These are phyloP conservation scores for Xanthoparmelia taractica DNA, from an alignment of 495 filamentous ascomycete species.

Conservation along the genomic window DNA sequence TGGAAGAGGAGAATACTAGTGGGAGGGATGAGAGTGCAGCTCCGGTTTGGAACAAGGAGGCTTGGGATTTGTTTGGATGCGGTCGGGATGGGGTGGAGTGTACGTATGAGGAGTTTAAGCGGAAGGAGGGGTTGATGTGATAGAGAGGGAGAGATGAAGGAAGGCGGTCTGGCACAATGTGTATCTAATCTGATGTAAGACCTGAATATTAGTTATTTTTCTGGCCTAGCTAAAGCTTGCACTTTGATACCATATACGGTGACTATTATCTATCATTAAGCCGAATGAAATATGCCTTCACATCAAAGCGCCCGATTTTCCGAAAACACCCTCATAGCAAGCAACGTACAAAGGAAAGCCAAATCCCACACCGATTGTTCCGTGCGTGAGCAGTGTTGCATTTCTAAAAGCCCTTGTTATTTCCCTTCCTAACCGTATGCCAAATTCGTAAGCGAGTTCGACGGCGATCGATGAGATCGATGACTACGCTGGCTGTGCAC, in stretches of 20 bases:
- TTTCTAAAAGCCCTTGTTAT: background rate
- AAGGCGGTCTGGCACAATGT: background rate
- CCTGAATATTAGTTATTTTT: too few species aligned
- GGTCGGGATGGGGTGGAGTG: constrained; percentile 27
- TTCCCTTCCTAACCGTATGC: background rate
- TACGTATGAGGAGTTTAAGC: constrained; percentile 16
- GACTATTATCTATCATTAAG: constrained; percentile 2
- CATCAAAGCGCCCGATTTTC: background rate
- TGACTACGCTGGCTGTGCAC: constrained; percentile 2
- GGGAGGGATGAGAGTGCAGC: background rate
- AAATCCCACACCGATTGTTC: too few species aligned
- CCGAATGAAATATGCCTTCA: background rate
- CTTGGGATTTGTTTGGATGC: constrained; percentile 53
- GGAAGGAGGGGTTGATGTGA: constrained; percentile 11
- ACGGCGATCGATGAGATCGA: constrained; percentile 3
- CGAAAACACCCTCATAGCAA: background rate
- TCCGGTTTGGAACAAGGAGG: constrained; percentile 54
- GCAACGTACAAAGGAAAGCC: background rate
- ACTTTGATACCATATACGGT: constrained; percentile 3
- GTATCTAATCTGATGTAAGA: background rate
- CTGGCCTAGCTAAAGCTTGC: background rate
- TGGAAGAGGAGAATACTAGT: background rate
- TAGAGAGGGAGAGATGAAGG: too few species aligned
- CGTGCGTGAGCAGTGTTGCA: background rate
- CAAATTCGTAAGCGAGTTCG: constrained; percentile 16